Conservation (phyloP, 441 rosid species). For the Gossypium gossypioides region DNA sequence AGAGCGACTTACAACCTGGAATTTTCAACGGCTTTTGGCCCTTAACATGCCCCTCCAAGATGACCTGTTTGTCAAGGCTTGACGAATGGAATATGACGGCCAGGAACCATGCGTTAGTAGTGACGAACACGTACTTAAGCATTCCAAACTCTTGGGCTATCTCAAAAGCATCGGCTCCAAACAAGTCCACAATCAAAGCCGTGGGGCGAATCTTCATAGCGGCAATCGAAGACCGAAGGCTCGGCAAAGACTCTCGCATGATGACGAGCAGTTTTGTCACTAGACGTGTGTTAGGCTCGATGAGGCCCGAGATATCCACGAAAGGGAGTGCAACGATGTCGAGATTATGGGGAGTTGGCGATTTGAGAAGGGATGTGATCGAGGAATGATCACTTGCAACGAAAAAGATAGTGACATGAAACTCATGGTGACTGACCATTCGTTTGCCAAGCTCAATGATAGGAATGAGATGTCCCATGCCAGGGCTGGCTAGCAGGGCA, state of each 20-base stretch:
- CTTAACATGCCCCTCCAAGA: constrained; percentile 27
- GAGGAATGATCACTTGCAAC: constrained; percentile 20
- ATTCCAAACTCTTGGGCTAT: constrained; percentile 21
- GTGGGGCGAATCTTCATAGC: constrained; percentile 17
- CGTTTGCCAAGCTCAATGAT: constrained; percentile 34
- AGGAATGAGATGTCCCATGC: constrained; percentile 43
- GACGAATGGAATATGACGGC: constrained; percentile 34
- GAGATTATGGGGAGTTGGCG: neutral
- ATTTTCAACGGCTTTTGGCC: constrained; percentile 28
- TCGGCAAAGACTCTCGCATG: constrained; percentile 21
- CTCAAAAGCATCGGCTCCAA: constrained; percentile 38
- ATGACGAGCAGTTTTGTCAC: constrained; percentile 19
- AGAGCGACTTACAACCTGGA: constrained; percentile 46
- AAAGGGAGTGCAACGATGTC: constrained; percentile 27
- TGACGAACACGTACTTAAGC: constrained; percentile 29
- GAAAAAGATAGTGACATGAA: constrained; percentile 16
- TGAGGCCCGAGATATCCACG: constrained; percentile 15
- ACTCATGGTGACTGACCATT: constrained; percentile 25
- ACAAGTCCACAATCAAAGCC: constrained; percentile 43
- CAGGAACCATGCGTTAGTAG: constrained; percentile 42
- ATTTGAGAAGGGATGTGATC: constrained; percentile 8
- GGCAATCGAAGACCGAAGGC: constrained; percentile 18
- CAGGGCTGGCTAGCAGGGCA: constrained; percentile 35
- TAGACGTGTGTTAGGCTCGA: neutral
- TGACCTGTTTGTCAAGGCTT: constrained; percentile 26